These are phyloP conservation scores for Alternaria atra DNA, from an alignment of 2,329 filamentous ascomycete genomes.

Conservation along the genomic window DNA sequence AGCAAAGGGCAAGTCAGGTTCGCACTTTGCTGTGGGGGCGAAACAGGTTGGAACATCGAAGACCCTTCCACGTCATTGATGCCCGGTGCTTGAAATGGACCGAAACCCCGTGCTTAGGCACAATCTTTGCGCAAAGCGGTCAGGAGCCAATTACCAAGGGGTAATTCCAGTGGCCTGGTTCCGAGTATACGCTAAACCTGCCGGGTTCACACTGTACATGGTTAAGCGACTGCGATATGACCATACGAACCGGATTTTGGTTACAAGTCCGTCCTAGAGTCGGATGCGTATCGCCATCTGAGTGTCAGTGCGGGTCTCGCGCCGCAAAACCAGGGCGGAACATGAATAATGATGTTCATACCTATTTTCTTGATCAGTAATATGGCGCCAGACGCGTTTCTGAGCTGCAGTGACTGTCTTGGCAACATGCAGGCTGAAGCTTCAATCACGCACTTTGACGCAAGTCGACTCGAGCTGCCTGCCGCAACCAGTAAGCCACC, in stretches of 20 bases:
- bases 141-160: constrained; percentile 4
- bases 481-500: constrained; percentile 17
- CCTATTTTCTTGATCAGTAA: constrained; percentile 2
- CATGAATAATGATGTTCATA: constrained; percentile 1
- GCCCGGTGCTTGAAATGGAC: constrained; percentile 10
- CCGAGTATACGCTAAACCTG: constrained; percentile 9
- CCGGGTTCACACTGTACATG: background rate
- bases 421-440: constrained; percentile 22
- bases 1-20: constrained; percentile 29
- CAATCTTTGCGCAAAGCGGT: background rate
- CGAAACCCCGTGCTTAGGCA: constrained; percentile 9
- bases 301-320: constrained; percentile 4
- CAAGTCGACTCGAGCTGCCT: constrained; percentile 8
- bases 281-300: background rate
- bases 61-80: background rate
- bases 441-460: constrained; percentile 13
- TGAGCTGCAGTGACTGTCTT: constrained; percentile 18
- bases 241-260: background rate
- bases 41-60: constrained; percentile 15
- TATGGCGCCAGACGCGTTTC: constrained; percentile 6
- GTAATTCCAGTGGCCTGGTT: constrained; percentile 5
- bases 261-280: constrained; percentile 1
- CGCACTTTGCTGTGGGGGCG: constrained; percentile 42
- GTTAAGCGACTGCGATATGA: constrained; percentile 2
- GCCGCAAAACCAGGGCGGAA: background rate